A percentile compares a stretch with the other conserved stretches of the same genome.
Evolutionary conservation across 176 grass and related monocot genomes (phyloP).

Genomic region (Dactylis glomerata): DNA sequence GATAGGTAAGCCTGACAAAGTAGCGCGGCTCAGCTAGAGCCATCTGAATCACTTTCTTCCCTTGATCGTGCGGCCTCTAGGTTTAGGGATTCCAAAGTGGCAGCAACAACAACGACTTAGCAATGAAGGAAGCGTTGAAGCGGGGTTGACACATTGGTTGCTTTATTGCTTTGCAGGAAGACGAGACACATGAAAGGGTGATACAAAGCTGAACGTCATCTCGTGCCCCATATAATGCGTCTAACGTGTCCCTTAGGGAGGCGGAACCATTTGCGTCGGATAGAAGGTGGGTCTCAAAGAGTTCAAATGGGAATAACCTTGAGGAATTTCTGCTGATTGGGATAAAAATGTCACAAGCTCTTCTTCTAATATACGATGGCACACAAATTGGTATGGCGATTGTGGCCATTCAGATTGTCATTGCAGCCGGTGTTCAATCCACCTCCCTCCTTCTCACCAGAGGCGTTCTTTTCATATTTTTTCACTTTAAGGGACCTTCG

Average conservation of each 20-base stretch:
- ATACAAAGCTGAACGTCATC: neutral
- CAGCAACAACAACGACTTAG: neutral
- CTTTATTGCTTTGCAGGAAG: neutral
- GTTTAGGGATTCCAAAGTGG: neutral
- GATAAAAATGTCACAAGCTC: no score
- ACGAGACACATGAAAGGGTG: neutral
- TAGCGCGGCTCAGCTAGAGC: rapidly evolving
- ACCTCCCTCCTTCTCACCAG: no score
- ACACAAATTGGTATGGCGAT: no score
- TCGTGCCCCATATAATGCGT: neutral
- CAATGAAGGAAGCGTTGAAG: neutral
- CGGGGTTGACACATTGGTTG: neutral
- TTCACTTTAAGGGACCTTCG: no score
- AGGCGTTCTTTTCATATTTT: no score
- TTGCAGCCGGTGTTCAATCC: no score
- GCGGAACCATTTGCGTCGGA: neutral
- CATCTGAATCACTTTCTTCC: neutral
- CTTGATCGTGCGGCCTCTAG: neutral
- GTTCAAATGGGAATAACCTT: neutral
- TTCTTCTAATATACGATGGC: no score
- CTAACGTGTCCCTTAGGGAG: neutral
- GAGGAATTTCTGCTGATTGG: neutral
- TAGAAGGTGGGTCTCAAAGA: neutral
- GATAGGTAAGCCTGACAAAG: neutral
- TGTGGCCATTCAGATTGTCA: no score